Evolutionary conservation across 2,329 filamentous ascomycete species (phyloP).

Genomic region (Boeremia exigua): DNA sequence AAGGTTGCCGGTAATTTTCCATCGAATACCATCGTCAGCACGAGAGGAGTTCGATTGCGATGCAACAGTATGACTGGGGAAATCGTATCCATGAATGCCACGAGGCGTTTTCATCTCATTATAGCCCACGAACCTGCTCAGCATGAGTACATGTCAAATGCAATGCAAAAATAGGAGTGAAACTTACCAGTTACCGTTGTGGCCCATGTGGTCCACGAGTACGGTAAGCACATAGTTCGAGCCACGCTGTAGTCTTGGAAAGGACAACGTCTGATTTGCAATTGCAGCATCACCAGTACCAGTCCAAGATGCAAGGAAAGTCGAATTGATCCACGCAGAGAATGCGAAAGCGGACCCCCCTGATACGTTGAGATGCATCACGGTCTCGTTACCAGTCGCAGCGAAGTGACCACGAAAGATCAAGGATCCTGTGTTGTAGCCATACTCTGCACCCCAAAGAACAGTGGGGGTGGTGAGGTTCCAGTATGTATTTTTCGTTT

Average conservation of each 20-base stretch:
- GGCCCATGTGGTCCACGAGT: conserved; percentile 73
- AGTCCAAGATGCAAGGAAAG: conserved; percentile 67
- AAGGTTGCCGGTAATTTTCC: conserved; percentile 72
- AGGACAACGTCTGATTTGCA: conserved; percentile 61
- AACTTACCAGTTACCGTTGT: conserved; percentile 62
- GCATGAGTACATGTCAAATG: background rate
- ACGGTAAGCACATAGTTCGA: conserved; percentile 69
- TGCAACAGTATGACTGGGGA: conserved; percentile 54
- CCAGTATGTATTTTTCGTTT: conserved; percentile 60
- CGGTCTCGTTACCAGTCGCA: conserved; percentile 64
- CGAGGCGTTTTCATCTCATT: conserved; percentile 64
- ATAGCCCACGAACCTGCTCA: conserved; percentile 50
- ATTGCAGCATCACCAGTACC: conserved; percentile 58
- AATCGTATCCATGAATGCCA: conserved; percentile 65
- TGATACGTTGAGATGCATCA: conserved; percentile 62
- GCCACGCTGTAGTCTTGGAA: conserved; percentile 59
- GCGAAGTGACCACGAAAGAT: conserved; percentile 73
- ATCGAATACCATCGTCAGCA: conserved; percentile 52
- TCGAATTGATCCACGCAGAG: conserved; percentile 68
- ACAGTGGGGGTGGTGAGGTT: conserved; percentile 47
- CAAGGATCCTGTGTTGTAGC: conserved; percentile 70
- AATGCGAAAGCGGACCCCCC: conserved; percentile 71
- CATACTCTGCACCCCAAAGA: conserved; percentile 73
- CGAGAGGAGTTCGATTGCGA: conserved; percentile 13
- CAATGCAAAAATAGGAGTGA: background rate